Conservation (phyloP, 306 rosid genomes). For the Vicia villosa region DNA sequence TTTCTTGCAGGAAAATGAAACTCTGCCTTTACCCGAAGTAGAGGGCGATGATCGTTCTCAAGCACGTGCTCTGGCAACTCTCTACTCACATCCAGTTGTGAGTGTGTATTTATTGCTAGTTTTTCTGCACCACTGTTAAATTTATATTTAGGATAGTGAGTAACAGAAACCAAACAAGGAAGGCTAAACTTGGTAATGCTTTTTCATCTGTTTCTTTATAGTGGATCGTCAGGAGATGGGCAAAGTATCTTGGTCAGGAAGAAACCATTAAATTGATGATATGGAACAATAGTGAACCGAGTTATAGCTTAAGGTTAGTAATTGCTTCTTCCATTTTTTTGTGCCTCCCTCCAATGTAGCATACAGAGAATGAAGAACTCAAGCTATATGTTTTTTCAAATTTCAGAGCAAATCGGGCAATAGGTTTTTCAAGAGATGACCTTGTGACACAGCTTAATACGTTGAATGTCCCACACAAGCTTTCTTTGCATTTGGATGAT, state of each 20-base stretch:
- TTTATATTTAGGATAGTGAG: too few relatives aligned
- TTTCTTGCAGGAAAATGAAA: conserved; percentile 58
- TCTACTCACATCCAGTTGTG: conserved; percentile 86
- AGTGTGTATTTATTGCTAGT: conserved; percentile 40
- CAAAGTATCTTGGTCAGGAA: conserved; percentile 78
- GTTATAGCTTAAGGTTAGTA: conserved; percentile 78
- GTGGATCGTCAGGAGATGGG: conserved; percentile 97
- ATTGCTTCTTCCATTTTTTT: conserved; percentile 24
- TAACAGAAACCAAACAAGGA: neutral
- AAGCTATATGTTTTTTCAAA: conserved; percentile 34
- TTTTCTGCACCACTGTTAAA: too few relatives aligned
- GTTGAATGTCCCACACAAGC: conserved; percentile 73
- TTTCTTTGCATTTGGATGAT: conserved; percentile 67
- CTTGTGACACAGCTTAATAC: conserved; percentile 63
- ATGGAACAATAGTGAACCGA: conserved; percentile 88
- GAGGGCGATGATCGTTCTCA: conserved; percentile 85
- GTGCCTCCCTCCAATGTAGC: conserved; percentile 15
- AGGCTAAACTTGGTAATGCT: conserved; percentile 9
- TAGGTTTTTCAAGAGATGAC: conserved; percentile 70
- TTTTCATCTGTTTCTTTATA: conserved; percentile 39
- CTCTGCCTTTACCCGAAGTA: conserved; percentile 81
- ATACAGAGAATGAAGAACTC: conserved; percentile 32
- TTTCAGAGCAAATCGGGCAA: conserved; percentile 69
- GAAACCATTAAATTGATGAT: conserved; percentile 75
- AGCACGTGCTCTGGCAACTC: conserved; percentile 86